Percentiles rank a stretch among this genome's conserved stretches.
Conservation (phyloP, 148 eudicot species). For the Mesembryanthemum crystallinum region DNA sequence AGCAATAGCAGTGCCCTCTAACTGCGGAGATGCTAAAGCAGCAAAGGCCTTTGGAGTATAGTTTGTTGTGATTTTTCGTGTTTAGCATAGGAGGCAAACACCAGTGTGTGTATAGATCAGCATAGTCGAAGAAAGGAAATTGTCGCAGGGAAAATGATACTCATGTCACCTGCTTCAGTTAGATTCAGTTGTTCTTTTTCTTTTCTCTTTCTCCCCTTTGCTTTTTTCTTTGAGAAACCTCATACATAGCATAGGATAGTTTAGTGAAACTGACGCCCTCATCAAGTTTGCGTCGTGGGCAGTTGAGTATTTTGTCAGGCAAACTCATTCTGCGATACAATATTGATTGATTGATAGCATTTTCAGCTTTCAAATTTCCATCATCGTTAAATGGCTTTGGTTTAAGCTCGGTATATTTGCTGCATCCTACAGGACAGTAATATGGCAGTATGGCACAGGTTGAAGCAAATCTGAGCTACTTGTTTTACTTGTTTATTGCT, state of each 20-base stretch:
- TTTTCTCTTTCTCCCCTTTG: background rate
- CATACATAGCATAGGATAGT: background rate
- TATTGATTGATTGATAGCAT: too few relatives aligned
- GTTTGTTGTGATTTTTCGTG: background rate
- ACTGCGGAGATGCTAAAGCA: background rate
- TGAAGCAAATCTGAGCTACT: too few relatives aligned
- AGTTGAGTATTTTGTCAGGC: background rate
- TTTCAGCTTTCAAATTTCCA: too few relatives aligned
- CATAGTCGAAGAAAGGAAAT: background rate
- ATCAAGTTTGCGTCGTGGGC: constrained; percentile 1
- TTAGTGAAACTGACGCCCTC: constrained; percentile 11
- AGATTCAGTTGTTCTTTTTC: background rate
- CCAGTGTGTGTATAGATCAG: background rate
- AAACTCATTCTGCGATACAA: background rate
- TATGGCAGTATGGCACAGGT: too few relatives aligned
- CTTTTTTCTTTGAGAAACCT: background rate
- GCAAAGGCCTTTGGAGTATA: background rate
- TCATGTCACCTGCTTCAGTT: background rate
- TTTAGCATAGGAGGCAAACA: background rate
- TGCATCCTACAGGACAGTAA: too few relatives aligned
- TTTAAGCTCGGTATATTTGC: too few relatives aligned
- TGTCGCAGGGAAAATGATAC: background rate
- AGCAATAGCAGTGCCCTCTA: constrained; percentile 3
- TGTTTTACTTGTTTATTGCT: too few relatives aligned
- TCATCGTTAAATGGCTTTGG: too few relatives aligned